Base-by-base conservation (phyloP, 2,329 filamentous ascomycete genomes). In the Phialophora verrucosa region DNA sequence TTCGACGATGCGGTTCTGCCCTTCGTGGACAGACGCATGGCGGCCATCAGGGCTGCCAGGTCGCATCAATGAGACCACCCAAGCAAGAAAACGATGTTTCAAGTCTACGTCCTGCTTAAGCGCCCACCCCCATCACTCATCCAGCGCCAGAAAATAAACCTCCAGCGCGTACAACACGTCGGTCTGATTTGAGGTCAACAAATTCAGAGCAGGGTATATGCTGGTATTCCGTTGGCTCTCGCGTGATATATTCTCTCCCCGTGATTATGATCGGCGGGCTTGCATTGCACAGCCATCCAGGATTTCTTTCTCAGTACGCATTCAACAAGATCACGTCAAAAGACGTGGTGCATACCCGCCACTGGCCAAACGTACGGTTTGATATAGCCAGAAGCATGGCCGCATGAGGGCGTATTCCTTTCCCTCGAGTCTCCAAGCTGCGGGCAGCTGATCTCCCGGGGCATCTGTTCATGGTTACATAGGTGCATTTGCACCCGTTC, bases 111-210 rank as follows among this genome's bases (percentile, higher is more conserved):
- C 35, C 4, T 56, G 53, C 17, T 56, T 32, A 20, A 56, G 53
- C 53, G 27, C 32, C 27, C 53, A n/a, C 14, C 10, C 6, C 23
- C 53, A 31, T 29, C 32, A 35, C n/a, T 31, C 38, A 2, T 0
- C 53, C 12, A 23, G 53, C 53, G 53, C 53, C 31, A 56, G 23
- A 17, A 35, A 17, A 2, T 2, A 31, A 17, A 25, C n/a, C 47
- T 50, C 44, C n/a, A 14, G 44, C 44, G 44, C 44, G 7, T 49
- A 10, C n/a, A 23, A 14, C 1, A 49, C 10, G 5, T 17, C 23
- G 47, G 47, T 50, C 47, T 50, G n/a, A 10, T 12, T 47, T 5
- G 47, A 49, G 47, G 47, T 50, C n/a, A 12, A 42, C 47, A 50
- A 25, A 23, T 10, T 17, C 47, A 50, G 14, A 29, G 25, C 49